Conservation (phyloP, 345 rosid genomes). For the Gossypium anomalum region DNA sequence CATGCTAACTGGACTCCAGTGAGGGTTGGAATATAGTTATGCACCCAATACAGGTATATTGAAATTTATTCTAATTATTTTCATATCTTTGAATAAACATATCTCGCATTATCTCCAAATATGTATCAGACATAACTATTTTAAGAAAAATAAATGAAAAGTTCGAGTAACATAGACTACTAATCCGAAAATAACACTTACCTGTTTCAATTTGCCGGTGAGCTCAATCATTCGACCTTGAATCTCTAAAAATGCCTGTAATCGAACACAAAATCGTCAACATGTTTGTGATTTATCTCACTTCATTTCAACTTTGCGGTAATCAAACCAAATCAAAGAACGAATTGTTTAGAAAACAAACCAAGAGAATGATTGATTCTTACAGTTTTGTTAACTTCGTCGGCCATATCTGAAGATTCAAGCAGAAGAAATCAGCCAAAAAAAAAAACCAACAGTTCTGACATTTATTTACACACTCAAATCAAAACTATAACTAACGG, state of each 20-base stretch:
- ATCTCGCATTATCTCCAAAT: neutral
- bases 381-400: conserved; percentile 47
- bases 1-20: too few species aligned
- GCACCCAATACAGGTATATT: too few species aligned
- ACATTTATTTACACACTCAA: neutral
- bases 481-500: neutral
- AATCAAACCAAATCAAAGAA: neutral
- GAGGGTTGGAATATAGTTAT: too few species aligned
- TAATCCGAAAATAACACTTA: conserved; percentile 15
- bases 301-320: neutral
- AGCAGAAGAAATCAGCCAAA: conserved; percentile 1
- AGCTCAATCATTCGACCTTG: conserved; percentile 69
- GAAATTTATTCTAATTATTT: too few species aligned
- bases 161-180: neutral
- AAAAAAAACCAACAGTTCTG: neutral
- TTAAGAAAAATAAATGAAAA: neutral
- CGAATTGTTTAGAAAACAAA: neutral
- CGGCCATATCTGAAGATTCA: conserved; percentile 38
- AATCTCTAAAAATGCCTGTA: conserved; percentile 58
- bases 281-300: neutral
- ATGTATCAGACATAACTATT: neutral
- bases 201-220: conserved; percentile 65
- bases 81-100: too few species aligned
- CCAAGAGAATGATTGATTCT: neutral
- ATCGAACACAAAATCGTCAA: neutral